Percentiles rank a stretch among this genome's conserved stretches.
phyloP scores from a whole-genome alignment of 495 filamentous ascomycete genomes.

The Neurospora tetraspora region DNA sequence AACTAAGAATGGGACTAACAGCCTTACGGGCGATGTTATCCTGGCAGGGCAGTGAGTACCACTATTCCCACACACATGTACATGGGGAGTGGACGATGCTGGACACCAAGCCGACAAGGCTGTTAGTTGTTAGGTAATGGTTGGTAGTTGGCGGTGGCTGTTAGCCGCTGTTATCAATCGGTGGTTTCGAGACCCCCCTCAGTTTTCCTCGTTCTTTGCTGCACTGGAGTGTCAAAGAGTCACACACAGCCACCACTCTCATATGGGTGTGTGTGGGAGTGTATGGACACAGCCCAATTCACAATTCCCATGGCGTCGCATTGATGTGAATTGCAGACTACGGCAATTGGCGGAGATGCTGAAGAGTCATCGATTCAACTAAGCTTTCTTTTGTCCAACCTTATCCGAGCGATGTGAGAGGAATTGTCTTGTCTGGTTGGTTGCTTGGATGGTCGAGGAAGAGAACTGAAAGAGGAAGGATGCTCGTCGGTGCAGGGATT shows the following conservation, averaged over 20 bases:
- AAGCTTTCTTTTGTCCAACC: background rate
- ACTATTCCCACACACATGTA: background rate
- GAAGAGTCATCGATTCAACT: background rate
- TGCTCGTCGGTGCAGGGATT: background rate
- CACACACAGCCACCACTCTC: background rate
- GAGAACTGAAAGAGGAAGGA: background rate
- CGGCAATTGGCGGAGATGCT: background rate
- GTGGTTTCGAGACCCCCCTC: background rate
- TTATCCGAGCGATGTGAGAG: background rate
- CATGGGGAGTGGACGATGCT: too few species aligned
- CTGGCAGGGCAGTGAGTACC: background rate
- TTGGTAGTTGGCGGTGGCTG: background rate
- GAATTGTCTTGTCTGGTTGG: background rate
- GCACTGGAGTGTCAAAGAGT: background rate
- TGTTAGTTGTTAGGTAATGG: too few species aligned
- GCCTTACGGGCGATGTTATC: background rate
- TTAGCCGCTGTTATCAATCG: background rate
- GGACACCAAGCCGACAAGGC: background rate
- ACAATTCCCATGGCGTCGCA: background rate
- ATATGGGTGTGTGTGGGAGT: background rate
- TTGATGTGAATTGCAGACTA: background rate
- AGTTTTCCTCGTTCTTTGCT: background rate
- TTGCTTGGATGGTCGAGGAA: too few species aligned
- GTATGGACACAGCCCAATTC: background rate
- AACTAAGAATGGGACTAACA: too few species aligned